These are phyloP conservation scores for Colletotrichum sp. DNA, from an alignment of 2,329 filamentous ascomycete genomes.

Conservation along the genomic window DNA sequence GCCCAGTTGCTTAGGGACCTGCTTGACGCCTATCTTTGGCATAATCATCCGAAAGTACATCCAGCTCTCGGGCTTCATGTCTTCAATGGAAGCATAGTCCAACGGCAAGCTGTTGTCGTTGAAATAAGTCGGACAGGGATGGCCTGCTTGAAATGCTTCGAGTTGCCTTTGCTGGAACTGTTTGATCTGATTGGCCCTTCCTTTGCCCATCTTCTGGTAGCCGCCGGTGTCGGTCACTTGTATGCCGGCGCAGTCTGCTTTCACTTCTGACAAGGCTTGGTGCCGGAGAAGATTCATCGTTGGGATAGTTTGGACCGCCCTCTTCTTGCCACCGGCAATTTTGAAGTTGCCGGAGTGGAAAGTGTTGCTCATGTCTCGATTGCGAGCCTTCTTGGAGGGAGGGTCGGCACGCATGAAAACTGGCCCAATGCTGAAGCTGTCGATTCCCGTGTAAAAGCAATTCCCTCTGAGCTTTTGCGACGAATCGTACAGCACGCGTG, in stretches of 20 bases:
- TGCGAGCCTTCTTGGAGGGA: neutral
- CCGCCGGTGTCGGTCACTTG: neutral
- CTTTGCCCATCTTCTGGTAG: neutral
- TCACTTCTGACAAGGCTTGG: neutral
- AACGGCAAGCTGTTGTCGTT: rapidly evolving
- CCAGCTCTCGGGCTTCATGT: neutral
- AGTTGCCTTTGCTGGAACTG: neutral
- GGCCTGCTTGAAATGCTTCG: neutral
- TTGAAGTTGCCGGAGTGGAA: neutral
- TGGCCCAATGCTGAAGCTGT: neutral
- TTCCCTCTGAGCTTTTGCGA: neutral
- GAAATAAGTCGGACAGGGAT: neutral
- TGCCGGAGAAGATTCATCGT: neutral
- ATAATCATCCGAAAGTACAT: neutral
- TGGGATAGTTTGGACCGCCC: neutral
- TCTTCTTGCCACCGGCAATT: neutral
- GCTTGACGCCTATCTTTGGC: neutral
- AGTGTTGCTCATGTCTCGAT: neutral
- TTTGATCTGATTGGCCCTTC: neutral
- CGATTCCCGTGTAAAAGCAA: neutral
- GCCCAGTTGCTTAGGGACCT: neutral
- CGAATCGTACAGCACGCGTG: neutral
- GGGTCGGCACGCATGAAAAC: neutral
- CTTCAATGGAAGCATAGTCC: neutral
- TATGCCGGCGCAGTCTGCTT: neutral